phyloP scores from a whole-genome alignment of 1,139 yeast genomes.

The Scheffersomyces insectosa region DNA sequence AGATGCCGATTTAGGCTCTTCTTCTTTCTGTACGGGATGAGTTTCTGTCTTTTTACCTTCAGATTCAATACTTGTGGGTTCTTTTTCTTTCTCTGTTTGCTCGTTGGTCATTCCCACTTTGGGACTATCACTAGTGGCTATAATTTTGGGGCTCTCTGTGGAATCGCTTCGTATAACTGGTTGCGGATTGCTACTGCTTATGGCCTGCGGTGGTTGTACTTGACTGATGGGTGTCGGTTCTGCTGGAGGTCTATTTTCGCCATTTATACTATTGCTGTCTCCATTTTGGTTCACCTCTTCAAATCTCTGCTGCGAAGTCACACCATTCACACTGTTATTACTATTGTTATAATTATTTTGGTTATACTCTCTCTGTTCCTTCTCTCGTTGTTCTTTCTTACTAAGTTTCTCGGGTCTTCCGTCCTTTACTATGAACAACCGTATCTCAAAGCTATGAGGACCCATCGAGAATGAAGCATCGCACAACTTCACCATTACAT shows the following conservation, averaged over 20 bases:
- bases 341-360: no score
- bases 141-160: not conserved
- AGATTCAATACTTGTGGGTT: conserved; percentile 4
- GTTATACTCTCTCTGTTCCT: conserved; percentile 7
- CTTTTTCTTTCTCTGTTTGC: conserved; percentile 26
- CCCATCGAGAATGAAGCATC: conserved; percentile 76
- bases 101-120: conserved; percentile 2
- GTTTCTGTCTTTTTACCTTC: conserved; percentile 8
- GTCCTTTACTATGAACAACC: conserved; percentile 81
- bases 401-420: conserved; percentile 42
- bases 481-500: conserved; percentile 84
- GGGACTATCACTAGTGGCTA: not conserved
- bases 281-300: no score
- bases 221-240: no score
- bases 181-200: no score
- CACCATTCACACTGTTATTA: no score
- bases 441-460: conserved; percentile 77
- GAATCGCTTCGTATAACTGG: no score
- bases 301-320: no score
- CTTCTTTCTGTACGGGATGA: not conserved
- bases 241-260: no score
- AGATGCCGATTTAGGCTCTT: not conserved
- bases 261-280: no score
- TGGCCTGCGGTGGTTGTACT: no score
- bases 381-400: conserved; percentile 27